Base-by-base conservation (phyloP, 306 rosid species). In the Glycine latifolia region DNA sequence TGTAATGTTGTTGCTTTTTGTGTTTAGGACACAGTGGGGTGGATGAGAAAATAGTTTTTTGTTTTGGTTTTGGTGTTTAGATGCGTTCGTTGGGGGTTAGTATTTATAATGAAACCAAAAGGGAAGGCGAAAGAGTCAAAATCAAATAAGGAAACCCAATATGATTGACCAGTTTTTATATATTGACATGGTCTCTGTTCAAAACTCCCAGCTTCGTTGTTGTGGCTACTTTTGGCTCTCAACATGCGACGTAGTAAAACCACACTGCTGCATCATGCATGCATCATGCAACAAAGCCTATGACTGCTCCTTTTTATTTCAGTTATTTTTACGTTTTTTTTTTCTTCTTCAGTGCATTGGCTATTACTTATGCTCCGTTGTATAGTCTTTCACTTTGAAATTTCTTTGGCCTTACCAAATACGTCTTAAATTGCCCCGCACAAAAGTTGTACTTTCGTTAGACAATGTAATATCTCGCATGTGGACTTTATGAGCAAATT, bases 181-280 rank as follows among this genome's bases (percentile, higher is more conserved):
- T 26, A 41, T 83, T 83, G 85, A 69, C 81, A 68, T 8, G 31
- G 82, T 77, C 86, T 77, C 82, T 61, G 33, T 83, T 77, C 79
- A 83, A 83, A 37, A 50, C 56, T 77, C 52, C 39, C 63, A 82
- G 77, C 81, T 15, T 79, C 10, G 15, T 52, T 2, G 2, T 60
- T 10, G 10, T 55, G 16, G 13, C 9, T 54, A 12, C 44, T 31
- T 11, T 67, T 77, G 8, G 54, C 70, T 56, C 54, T 56, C 81
- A 56, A 69, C 73, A 76, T 76, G 59, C 49, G 74, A 82, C 86
- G 81, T 49, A 76, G 86, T 76, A 75, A 67, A 52, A 67, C 69
- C 8, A 67, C 48, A 15, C 44, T 76, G 31, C 63, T 46, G 54
- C 37, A 15, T 48, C 72, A n/a, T 76, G 7, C 71, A 47, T 76